Conservation (phyloP, 345 rosid genomes). For the Melaleuca alternifolia region DNA sequence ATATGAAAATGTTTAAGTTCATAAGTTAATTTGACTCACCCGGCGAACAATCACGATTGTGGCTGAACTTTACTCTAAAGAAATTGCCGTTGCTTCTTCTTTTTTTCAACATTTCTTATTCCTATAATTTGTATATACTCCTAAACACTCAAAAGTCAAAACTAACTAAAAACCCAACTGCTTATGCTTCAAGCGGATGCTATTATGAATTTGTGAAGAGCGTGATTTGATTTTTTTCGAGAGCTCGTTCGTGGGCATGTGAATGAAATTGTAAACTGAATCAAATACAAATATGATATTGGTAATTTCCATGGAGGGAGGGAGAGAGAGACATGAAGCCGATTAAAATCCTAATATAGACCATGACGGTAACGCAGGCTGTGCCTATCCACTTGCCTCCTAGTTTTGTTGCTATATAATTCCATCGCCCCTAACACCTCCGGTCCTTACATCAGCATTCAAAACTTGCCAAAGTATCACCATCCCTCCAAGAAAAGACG, state of each 20-base stretch:
- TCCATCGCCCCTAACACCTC: background rate
- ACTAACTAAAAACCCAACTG: background rate
- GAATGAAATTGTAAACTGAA: background rate
- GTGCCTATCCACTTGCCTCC: constrained; percentile 6
- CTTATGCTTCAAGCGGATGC: background rate
- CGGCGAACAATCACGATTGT: background rate
- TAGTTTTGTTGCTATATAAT: background rate
- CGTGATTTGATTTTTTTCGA: background rate
- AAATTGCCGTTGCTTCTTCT: background rate
- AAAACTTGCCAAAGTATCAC: background rate
- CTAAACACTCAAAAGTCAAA: no score
- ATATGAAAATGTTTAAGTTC: background rate
- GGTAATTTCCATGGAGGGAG: background rate
- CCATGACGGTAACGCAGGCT: constrained; percentile 8
- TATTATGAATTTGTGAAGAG: background rate
- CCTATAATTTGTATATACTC: background rate
- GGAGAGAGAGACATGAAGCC: background rate
- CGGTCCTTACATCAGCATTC: background rate
- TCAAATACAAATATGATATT: background rate
- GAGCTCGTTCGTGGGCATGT: background rate
- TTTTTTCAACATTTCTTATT: background rate
- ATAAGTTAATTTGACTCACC: background rate
- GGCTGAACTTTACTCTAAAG: background rate
- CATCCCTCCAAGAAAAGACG: background rate
- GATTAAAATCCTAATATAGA: background rate